Evolutionary conservation across 768 basidiomycete genomes (phyloP), one percentile per base, ranked within the genome.

Genomic region (Auricularia heimuer): DNA sequence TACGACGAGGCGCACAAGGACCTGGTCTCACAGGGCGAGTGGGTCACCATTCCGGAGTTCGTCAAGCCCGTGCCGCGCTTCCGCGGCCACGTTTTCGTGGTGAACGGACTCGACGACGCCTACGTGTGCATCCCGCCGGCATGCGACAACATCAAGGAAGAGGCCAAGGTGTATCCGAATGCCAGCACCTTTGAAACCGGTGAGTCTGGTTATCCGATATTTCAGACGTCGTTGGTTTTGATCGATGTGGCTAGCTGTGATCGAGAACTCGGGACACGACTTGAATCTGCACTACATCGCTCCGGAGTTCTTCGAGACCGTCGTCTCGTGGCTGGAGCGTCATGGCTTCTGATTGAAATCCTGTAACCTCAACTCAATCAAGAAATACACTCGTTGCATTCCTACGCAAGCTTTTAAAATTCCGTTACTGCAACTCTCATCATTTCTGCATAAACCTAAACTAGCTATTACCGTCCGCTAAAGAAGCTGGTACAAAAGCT

Each of bases 191-290:
- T 42, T 14, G 39, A 42, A 14, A 42, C 8, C 39, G 12, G 39
- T 42, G 39, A 42, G 39, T 42, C 39, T 14, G 39, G 8, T 7
- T 42, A 29, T 29, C 29, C 39, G 39, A 14, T 42, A 42, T 42
- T 29, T 29, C 29, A 29, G 39, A 14, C 12, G 39, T 42, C 1
- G 39, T 14, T 29, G 29, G 39, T 42, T 7, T 42, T 54, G 21
- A 65, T 54, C 56, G 68, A 68, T 24, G 63, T 54, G 18, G 65
- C 68, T 61, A 62, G 66, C 54, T 63, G 44, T 68, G 37, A 58
- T 64, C 42, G 66, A 54, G 35, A 62, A 62, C 44, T 79, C 71
- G 68, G 84, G 84, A 70, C 64, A 64, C 35, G 64, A 64, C 39
- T 36, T 60, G 11, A 37, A 63, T 54, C 68, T 67, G 42, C 33